A percentile compares a stretch with the other conserved stretches of the same genome.
phyloP scores from a whole-genome alignment of 257 asterid species.

The Capsicum chinense region DNA sequence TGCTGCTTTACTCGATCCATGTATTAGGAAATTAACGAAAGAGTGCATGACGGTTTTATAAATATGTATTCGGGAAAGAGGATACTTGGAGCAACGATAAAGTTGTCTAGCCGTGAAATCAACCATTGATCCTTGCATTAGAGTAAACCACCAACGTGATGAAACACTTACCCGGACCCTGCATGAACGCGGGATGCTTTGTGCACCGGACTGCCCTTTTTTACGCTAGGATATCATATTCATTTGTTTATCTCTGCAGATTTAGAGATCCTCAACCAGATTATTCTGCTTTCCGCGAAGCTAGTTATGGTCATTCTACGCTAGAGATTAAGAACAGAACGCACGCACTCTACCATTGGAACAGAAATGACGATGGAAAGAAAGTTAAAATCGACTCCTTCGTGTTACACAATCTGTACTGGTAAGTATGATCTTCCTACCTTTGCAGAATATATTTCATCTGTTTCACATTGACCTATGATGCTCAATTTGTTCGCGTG shows the following conservation, averaged over 20 bases:
- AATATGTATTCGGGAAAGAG: too few relatives aligned
- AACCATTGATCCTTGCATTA: neutral
- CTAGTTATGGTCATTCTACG: slow-evolving; percentile 94
- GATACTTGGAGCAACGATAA: neutral
- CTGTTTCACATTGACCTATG: neutral
- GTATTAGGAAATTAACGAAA: neutral
- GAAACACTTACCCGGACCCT: neutral
- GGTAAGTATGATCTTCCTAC: slow-evolving; percentile 51
- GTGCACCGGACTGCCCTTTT: neutral
- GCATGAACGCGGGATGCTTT: neutral
- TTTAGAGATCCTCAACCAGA: slow-evolving; percentile 92
- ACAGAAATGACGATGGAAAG: slow-evolving; percentile 85
- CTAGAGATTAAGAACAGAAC: slow-evolving; percentile 81
- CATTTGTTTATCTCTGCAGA: slow-evolving; percentile 46
- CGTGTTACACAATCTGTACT: slow-evolving; percentile 74
- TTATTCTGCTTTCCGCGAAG: slow-evolving; percentile 91
- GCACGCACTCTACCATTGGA: slow-evolving; percentile 89
- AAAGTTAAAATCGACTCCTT: slow-evolving; percentile 72
- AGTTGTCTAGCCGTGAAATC: neutral
- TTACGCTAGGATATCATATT: neutral
- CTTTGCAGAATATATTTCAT: neutral
- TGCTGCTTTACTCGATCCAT: neutral
- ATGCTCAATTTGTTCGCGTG: too few relatives aligned
- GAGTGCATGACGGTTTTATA: too few relatives aligned
- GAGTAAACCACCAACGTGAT: neutral